Percentiles rank a stretch among this genome's conserved stretches.
Conservation (phyloP, 306 rosid species). For the Mucuna pruriens region DNA sequence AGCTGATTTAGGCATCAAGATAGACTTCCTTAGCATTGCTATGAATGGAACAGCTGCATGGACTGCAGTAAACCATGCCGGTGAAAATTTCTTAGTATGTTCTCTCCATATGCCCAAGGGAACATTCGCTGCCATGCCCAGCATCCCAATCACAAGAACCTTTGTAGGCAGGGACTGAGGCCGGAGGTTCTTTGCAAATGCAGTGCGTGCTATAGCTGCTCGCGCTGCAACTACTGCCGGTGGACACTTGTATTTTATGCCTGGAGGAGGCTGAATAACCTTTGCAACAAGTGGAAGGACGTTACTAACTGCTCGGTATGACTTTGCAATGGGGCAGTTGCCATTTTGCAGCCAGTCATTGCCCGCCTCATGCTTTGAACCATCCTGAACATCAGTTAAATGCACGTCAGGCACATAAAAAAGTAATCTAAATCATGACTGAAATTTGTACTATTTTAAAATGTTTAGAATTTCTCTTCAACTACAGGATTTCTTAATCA, state of each 20-base stretch:
- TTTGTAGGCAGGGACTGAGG: constrained; percentile 92
- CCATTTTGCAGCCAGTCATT: constrained; percentile 92
- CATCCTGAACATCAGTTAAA: constrained; percentile 60
- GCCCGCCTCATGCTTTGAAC: constrained; percentile 85
- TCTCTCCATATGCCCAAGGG: constrained; percentile 98
- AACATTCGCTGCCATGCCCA: constrained; percentile 97
- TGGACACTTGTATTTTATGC: constrained; percentile 82
- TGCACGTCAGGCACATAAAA: constrained; percentile 26
- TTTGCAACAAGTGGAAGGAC: constrained; percentile 92
- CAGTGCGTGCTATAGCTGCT: constrained; percentile 88
- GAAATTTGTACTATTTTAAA: neutral
- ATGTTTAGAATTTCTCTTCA: constrained; percentile 2
- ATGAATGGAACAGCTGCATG: constrained; percentile 99
- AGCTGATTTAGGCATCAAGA: constrained; percentile 94
- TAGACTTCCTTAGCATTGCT: constrained; percentile 89
- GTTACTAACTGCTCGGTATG: constrained; percentile 83
- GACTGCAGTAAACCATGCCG: constrained; percentile 91
- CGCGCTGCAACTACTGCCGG: constrained; percentile 84
- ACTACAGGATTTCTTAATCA: neutral
- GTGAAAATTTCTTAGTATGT: constrained; percentile 94
- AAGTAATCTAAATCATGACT: constrained; percentile 19
- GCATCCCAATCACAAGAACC: constrained; percentile 83
- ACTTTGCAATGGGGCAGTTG: constrained; percentile 94
- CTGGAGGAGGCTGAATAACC: constrained; percentile 84
- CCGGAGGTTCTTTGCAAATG: constrained; percentile 93